Conservation (phyloP, 495 filamentous ascomycete species). For the Tuber magnatum region DNA sequence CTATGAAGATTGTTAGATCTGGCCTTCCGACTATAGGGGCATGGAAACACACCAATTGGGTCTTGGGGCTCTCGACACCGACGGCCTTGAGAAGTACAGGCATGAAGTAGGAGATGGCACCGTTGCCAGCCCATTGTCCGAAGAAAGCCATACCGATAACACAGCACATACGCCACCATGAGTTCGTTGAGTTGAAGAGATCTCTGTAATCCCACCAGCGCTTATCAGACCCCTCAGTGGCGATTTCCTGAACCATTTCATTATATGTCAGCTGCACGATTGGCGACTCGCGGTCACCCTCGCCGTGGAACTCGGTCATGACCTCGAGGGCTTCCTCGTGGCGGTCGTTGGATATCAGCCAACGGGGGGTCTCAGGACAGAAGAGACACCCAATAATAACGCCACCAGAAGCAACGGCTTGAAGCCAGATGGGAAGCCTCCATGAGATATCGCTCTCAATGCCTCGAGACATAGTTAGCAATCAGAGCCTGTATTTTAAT, state of each 20-base stretch:
- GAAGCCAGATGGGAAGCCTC: slow-evolving; percentile 34
- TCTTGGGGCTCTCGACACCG: slow-evolving; percentile 21
- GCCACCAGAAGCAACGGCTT: slow-evolving; percentile 23
- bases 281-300: slow-evolving; percentile 46
- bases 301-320: slow-evolving; percentile 50
- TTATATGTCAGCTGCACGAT: slow-evolving; percentile 45
- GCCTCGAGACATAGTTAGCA: slow-evolving; percentile 17
- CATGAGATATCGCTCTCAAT: slow-evolving; percentile 13
- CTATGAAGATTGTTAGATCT: slow-evolving; percentile 22
- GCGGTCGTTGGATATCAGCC: slow-evolving; percentile 53
- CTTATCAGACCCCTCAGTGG: slow-evolving; percentile 58
- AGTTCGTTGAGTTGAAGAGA: slow-evolving; percentile 52
- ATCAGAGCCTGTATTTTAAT: slow-evolving; percentile 18
- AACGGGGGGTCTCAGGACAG: slow-evolving; percentile 49
- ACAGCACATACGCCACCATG: slow-evolving; percentile 32
- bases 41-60: slow-evolving; percentile 18
- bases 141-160: slow-evolving; percentile 34
- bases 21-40: background rate
- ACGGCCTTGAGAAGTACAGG: slow-evolving; percentile 26
- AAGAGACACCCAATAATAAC: slow-evolving; percentile 28
- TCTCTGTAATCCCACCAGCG: slow-evolving; percentile 60
- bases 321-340: slow-evolving; percentile 50
- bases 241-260: slow-evolving; percentile 40
- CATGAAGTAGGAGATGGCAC: slow-evolving; percentile 47
- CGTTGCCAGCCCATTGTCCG: slow-evolving; percentile 46